phyloP scores from a whole-genome alignment of 2,329 filamentous ascomycete genomes.

The Capronia epimyces region DNA sequence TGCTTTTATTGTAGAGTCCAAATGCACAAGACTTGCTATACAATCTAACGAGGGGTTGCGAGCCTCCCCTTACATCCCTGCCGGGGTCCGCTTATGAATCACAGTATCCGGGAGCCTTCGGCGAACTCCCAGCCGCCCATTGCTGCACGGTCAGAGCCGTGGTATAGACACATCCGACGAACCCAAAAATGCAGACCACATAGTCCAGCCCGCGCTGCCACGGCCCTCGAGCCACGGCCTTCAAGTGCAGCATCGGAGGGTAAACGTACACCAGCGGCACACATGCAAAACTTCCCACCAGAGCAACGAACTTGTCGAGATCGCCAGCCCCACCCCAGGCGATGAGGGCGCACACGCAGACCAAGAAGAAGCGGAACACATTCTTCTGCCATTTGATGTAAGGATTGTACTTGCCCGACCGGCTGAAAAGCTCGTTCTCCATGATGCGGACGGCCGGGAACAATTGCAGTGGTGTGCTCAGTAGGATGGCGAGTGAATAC shows the following conservation, averaged over 20 bases:
- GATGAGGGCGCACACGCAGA: conserved; percentile 76
- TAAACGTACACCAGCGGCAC: conserved; percentile 97
- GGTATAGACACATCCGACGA: conserved; percentile 86
- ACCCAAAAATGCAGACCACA: conserved; percentile 70
- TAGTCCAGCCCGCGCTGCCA: conserved; percentile 69
- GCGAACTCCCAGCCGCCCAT: conserved; percentile 63
- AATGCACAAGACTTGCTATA: not conserved
- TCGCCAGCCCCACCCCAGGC: conserved; percentile 91
- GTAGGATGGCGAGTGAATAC: conserved; percentile 93
- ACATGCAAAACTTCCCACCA: conserved; percentile 96
- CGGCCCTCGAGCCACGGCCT: conserved; percentile 64
- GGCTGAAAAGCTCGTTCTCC: conserved; percentile 87
- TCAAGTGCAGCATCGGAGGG: conserved; percentile 89
- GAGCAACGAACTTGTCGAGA: conserved; percentile 92
- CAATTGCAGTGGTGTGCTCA: conserved; percentile 92
- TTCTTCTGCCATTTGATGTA: conserved; percentile 99
- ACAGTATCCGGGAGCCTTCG: conserved; percentile 58
- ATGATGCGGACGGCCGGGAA: conserved; percentile 97
- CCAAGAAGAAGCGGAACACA: conserved; percentile 86
- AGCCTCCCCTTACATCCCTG: too few species aligned
- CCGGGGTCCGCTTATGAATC: conserved; percentile 38
- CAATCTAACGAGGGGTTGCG: not conserved
- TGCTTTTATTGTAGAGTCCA: not conserved
- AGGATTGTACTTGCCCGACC: conserved; percentile 94
- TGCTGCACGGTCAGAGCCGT: conserved; percentile 79